Evolutionary conservation across 2,329 filamentous ascomycete genomes (phyloP).

Genomic region (Thelonectria rubi): DNA sequence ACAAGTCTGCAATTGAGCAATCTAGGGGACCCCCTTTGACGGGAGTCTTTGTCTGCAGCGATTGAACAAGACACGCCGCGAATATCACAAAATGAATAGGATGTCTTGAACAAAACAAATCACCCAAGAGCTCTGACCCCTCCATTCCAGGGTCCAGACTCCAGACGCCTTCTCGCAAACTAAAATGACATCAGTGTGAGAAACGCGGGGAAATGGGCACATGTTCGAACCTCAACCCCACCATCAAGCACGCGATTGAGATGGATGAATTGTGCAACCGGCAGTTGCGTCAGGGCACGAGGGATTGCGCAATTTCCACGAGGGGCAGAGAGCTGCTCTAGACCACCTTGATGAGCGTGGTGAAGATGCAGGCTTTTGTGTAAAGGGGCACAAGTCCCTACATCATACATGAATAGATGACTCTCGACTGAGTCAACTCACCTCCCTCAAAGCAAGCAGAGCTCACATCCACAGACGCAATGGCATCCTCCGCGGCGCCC

Average conservation of each 20-base stretch:
- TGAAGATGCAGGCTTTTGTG: not conserved
- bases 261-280: not conserved
- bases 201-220: constrained; percentile 21
- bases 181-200: not conserved
- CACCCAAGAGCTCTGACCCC: no score
- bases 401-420: not conserved
- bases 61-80: no score
- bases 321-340: not conserved
- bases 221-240: constrained; percentile 3
- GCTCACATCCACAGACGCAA: not conserved
- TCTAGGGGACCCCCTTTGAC: not conserved
- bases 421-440: not conserved
- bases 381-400: constrained; percentile 11
- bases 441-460: not conserved
- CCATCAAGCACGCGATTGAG: constrained; percentile 21
- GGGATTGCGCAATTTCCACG: constrained; percentile 15
- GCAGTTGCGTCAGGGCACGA: constrained; percentile 9
- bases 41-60: not conserved
- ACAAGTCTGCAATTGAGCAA: no score
- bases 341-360: not conserved
- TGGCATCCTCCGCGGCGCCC: constrained; percentile 4
- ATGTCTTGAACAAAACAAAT: not conserved
- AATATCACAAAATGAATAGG: no score
- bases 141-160: not conserved
- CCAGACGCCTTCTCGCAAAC: not conserved